These are phyloP conservation scores for Puccinia horiana DNA, from an alignment of 1,284 basidiomycete species.

Conservation along the genomic window DNA sequence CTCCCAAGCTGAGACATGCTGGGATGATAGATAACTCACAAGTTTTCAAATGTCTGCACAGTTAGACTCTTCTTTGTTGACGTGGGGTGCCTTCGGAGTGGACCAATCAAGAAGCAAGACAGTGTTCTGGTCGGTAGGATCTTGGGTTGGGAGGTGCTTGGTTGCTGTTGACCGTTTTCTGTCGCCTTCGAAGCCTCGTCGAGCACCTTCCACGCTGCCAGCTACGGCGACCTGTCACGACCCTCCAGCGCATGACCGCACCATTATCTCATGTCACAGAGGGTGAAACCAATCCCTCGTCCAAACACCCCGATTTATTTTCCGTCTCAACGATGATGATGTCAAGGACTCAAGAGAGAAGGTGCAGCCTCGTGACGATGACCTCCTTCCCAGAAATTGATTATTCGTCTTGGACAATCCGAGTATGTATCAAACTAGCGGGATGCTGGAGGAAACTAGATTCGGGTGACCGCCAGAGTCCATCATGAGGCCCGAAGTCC, in stretches of 20 bases:
- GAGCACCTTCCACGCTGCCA: slow-evolving; percentile 27
- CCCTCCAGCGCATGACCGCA: not conserved
- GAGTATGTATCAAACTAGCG: too few species aligned
- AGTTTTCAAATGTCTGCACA: not conserved
- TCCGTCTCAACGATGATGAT: too few species aligned
- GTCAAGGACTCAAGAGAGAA: too few species aligned
- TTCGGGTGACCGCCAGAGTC: too few species aligned
- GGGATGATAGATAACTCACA: not conserved
- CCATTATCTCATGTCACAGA: not conserved
- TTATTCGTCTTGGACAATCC: too few species aligned
- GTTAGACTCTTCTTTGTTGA: too few species aligned
- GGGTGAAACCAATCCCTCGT: not conserved
- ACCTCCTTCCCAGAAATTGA: too few species aligned
- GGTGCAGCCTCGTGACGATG: too few species aligned
- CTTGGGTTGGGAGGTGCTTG: not conserved
- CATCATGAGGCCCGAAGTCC: too few species aligned
- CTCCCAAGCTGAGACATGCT: not conserved
- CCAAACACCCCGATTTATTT: not conserved
- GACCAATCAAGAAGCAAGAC: too few species aligned
- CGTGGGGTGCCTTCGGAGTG: too few species aligned
- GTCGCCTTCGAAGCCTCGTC: not conserved
- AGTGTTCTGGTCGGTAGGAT: not conserved
- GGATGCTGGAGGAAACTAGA: too few species aligned
- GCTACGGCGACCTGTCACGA: slow-evolving; percentile 2
- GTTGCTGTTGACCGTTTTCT: not conserved